Evolutionary conservation across 2,329 filamentous ascomycete genomes (phyloP).

Genomic region (Penicillium sp.): DNA sequence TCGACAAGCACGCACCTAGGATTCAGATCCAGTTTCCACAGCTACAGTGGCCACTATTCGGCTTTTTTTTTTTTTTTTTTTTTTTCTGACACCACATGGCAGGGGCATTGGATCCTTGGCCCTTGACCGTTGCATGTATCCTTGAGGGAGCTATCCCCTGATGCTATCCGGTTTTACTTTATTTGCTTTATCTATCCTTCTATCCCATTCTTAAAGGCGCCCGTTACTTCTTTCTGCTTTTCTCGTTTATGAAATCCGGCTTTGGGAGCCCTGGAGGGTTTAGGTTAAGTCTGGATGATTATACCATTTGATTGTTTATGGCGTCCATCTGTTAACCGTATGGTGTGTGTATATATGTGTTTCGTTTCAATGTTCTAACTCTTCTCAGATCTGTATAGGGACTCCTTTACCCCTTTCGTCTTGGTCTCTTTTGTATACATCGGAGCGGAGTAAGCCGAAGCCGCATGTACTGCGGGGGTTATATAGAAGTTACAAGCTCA

Average conservation of each 20-base stretch:
- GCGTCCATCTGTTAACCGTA: constrained; percentile 7
- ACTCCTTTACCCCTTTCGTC: background rate
- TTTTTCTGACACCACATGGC: constrained; percentile 9
- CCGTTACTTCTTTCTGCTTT: constrained; percentile 21
- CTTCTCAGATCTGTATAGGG: background rate
- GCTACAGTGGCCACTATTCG: constrained; percentile 2
- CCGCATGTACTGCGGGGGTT: background rate
- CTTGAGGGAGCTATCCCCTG: background rate
- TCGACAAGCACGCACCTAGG: constrained; percentile 25
- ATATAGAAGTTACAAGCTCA: background rate
- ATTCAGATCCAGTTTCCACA: background rate
- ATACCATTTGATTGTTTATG: constrained; percentile 12
- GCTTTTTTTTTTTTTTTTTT: too few species aligned
- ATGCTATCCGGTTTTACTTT: constrained; percentile 9
- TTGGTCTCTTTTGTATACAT: background rate
- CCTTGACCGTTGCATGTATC: constrained; percentile 2
- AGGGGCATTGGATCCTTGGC: background rate
- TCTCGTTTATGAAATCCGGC: constrained; percentile 3
- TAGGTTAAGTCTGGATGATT: constrained; percentile 10
- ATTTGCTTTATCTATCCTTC: constrained; percentile 22
- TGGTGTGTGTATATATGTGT: constrained; percentile 4
- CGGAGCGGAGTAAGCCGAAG: background rate
- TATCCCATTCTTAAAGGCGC: constrained; percentile 22
- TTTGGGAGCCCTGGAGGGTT: constrained; percentile 2
- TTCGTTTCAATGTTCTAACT: background rate